Percentiles rank a stretch among this genome's conserved stretches.
phyloP scores from a whole-genome alignment of 139 green algal species.

The Chlorella sorokiniana region DNA sequence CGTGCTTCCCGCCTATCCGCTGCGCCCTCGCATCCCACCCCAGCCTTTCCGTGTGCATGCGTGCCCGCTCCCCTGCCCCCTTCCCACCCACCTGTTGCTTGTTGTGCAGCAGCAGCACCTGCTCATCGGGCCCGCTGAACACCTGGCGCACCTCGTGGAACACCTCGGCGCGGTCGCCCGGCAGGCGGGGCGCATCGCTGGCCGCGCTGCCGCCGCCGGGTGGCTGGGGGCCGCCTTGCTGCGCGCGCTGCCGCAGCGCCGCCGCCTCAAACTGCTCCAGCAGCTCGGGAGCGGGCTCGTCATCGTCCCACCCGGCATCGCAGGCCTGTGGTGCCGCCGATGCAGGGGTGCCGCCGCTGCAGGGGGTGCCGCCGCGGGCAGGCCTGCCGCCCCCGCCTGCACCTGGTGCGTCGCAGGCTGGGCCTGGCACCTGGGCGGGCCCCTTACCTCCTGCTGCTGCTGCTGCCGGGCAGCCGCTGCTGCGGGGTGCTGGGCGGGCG shows the following conservation, averaged over 20 bases:
- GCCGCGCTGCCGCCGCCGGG: not conserved
- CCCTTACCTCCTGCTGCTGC: not conserved
- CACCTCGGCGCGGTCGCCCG: conserved; percentile 36
- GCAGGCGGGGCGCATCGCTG: not conserved
- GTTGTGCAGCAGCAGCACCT: conserved; percentile 56
- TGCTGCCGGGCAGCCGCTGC: not conserved
- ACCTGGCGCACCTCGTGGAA: conserved; percentile 56
- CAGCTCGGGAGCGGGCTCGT: conserved; percentile 25
- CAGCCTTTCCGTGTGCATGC: not conserved
- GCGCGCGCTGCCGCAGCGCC: not conserved
- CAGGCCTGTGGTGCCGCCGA: not conserved
- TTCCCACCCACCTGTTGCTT: conserved; percentile 50
- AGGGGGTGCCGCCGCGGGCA: not conserved
- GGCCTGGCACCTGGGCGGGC: not conserved
- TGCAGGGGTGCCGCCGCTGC: not conserved
- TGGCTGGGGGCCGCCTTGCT: not conserved
- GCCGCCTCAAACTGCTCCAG: conserved; percentile 35
- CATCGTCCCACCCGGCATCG: conserved; percentile 18
- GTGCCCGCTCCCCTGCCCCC: not conserved
- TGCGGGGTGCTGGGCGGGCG: conserved; percentile 8
- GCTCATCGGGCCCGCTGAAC: not conserved
- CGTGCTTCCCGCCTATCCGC: not conserved
- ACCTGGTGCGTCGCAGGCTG: not conserved
- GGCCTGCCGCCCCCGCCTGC: not conserved
- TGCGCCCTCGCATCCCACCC: not conserved